Evolutionary conservation across 1,139 yeast genomes (phyloP).

Genomic region (Hansenula lynferdii): DNA sequence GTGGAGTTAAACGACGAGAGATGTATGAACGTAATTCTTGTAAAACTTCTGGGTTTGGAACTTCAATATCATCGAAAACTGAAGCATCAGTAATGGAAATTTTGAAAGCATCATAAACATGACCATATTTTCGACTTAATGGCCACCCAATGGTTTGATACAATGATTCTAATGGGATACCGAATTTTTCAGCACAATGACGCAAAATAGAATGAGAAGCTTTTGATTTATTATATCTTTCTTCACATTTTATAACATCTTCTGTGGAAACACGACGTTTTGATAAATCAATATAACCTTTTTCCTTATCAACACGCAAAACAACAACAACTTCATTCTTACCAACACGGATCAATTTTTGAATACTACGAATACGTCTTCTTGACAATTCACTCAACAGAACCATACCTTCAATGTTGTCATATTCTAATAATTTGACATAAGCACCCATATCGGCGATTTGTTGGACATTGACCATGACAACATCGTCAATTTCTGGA

Average conservation of each 20-base stretch:
- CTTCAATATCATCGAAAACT: slow-evolving; percentile 74
- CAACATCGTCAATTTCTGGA: slow-evolving; percentile 99
- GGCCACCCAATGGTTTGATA: slow-evolving; percentile 97
- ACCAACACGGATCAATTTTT: slow-evolving; percentile 95
- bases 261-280: slow-evolving; percentile 98
- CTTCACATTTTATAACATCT: slow-evolving; percentile 96
- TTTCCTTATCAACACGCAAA: slow-evolving; percentile 97
- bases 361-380: slow-evolving; percentile 98
- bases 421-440: slow-evolving; percentile 92
- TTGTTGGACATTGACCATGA: slow-evolving; percentile 97
- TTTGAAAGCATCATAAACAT: slow-evolving; percentile 96
- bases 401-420: slow-evolving; percentile 98
- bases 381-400: slow-evolving; percentile 92
- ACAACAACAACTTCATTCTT: slow-evolving; percentile 98
- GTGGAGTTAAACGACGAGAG: slow-evolving; percentile 93
- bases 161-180: slow-evolving; percentile 76
- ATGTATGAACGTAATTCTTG: slow-evolving; percentile 83
- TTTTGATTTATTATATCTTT: slow-evolving; percentile 93
- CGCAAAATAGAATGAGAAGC: slow-evolving; percentile 96
- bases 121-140: slow-evolving; percentile 89
- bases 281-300: slow-evolving; percentile 95
- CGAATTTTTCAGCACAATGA: slow-evolving; percentile 97
- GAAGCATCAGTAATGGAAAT: slow-evolving; percentile 89
- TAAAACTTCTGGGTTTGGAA: slow-evolving; percentile 59
- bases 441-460: slow-evolving; percentile 98